Base-by-base conservation (phyloP, 2,329 filamentous ascomycete species). In the Sclerotinia sclerotiorum region DNA sequence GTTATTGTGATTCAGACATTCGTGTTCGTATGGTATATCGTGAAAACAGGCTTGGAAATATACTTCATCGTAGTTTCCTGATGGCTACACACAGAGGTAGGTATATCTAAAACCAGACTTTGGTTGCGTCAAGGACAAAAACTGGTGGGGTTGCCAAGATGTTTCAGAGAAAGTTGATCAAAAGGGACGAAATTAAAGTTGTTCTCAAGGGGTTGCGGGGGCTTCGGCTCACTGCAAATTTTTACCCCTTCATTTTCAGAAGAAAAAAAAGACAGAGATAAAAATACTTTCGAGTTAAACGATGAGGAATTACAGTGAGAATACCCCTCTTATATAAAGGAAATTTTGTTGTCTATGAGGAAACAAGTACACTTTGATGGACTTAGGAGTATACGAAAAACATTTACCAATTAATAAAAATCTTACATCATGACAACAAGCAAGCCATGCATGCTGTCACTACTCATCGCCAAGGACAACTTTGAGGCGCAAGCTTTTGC, bases 211-310 rank as follows among this genome's bases (percentile, higher is more conserved):
- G 35, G 35, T 58, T 19, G 56, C 15, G 35, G n/a, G 21, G 21
- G 21, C 32, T n/a, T 57, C 13, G 35, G 32, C 55, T 56, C 32
- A 44, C 35, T 44, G 29, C 54, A 15, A 44, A 44, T 58, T 21
- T 58, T 58, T 58, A 44, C 56, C 35, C 56, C 39, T 58, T 58
- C 56, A 58, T 58, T 44, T 44, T 58, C 39, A 4, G 48, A 21
- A n/a, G 1, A 55, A 13, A 7, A 0, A n/a, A 56, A 56, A n/a
- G n/a, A 6, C 1, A n/a, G 21, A 21, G 6, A 1, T 21, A 55
- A 35, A 13, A 55, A 6, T 35, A 7, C 32, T 55, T 55, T 10
- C 17, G 8, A 55, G 21, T 21, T 13, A 5, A 2, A 19, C 10
- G 29, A 21, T 35, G 21, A n/a, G 19, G 13, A 32, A 55, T 8